These are phyloP conservation scores for Pestalotiopsis sp. DNA, from an alignment of 2,329 filamentous ascomycete species.

Conservation along the genomic window DNA sequence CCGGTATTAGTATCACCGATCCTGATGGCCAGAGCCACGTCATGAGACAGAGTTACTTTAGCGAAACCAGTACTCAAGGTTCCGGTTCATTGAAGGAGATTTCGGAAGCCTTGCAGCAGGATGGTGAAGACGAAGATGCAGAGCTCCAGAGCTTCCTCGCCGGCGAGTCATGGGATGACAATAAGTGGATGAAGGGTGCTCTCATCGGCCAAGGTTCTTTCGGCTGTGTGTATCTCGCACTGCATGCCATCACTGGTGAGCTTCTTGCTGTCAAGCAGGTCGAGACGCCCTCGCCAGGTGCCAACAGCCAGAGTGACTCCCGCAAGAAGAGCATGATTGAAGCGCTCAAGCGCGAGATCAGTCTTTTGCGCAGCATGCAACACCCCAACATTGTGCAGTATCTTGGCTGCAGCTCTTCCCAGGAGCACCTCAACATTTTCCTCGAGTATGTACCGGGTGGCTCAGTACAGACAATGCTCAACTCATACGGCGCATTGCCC, in stretches of 20 bases:
- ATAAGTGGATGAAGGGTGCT: constrained; percentile 99
- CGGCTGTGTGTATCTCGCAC: constrained; percentile 89
- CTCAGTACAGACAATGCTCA: constrained; percentile 97
- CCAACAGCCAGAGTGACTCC: constrained; percentile 79
- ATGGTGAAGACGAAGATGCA: constrained; percentile 89
- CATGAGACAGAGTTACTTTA: constrained; percentile 78
- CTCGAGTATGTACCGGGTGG: constrained; percentile 97
- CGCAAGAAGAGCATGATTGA: constrained; percentile 99
- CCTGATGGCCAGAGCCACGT: constrained; percentile 63
- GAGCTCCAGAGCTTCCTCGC: constrained; percentile 88
- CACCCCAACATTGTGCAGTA: constrained; percentile 99
- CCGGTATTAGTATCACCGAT: constrained; percentile 72
- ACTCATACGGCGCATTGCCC: constrained; percentile 93
- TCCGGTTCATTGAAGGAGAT: constrained; percentile 81
- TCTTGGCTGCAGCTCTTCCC: constrained; percentile 89
- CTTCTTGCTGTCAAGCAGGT: constrained; percentile 99
- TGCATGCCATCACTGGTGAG: constrained; percentile 95
- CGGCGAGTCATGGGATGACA: constrained; percentile 92
- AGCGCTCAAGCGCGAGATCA: constrained; percentile 94
- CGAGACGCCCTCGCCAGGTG: constrained; percentile 78
- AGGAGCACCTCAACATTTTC: constrained; percentile 97
- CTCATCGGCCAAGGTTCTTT: constrained; percentile 97
- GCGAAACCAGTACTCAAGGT: constrained; percentile 74
- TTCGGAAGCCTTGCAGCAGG: constrained; percentile 82
- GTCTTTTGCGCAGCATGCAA: constrained; percentile 87